These are phyloP conservation scores for Plantago ovata DNA, from an alignment of 257 asterid genomes.

Conservation along the genomic window DNA sequence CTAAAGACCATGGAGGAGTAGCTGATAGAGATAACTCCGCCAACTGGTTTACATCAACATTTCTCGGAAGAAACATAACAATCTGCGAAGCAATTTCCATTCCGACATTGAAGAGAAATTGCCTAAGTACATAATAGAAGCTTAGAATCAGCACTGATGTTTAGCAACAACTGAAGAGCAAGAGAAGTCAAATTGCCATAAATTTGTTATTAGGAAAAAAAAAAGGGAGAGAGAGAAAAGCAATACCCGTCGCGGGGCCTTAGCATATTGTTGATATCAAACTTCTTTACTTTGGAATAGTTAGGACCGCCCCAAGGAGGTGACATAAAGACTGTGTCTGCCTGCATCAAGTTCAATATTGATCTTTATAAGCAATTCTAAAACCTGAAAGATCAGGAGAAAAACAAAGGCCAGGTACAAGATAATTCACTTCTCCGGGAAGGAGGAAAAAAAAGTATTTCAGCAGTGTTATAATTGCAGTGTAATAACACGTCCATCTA, in stretches of 20 bases:
- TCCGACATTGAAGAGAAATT: conserved; percentile 51
- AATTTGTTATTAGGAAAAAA: too few species aligned
- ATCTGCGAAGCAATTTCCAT: conserved; percentile 59
- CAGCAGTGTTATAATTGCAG: too few species aligned
- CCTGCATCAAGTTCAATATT: conserved; percentile 42
- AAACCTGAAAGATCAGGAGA: neutral
- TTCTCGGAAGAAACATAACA: conserved; percentile 91
- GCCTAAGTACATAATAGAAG: conserved; percentile 34
- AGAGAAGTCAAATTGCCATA: neutral
- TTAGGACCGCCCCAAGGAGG: conserved; percentile 99
- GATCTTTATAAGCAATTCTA: neutral
- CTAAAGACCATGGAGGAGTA: conserved; percentile 83
- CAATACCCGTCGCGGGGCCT: conserved; percentile 83
- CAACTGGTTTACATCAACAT: conserved; percentile 66
- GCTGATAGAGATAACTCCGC: conserved; percentile 67
- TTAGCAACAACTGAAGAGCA: neutral
- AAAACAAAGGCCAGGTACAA: neutral
- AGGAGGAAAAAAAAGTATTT: too few species aligned
- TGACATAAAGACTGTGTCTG: conserved; percentile 72
- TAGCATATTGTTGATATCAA: conserved; percentile 76
- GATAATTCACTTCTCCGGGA: too few species aligned
- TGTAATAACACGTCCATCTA: too few species aligned
- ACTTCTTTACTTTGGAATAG: conserved; percentile 62
- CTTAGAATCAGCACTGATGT: conserved; percentile 13
- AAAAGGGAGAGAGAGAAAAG: too few species aligned